These are phyloP conservation scores for Apiospora sp. DNA, from an alignment of 2,329 filamentous ascomycete species.

Conservation along the genomic window DNA sequence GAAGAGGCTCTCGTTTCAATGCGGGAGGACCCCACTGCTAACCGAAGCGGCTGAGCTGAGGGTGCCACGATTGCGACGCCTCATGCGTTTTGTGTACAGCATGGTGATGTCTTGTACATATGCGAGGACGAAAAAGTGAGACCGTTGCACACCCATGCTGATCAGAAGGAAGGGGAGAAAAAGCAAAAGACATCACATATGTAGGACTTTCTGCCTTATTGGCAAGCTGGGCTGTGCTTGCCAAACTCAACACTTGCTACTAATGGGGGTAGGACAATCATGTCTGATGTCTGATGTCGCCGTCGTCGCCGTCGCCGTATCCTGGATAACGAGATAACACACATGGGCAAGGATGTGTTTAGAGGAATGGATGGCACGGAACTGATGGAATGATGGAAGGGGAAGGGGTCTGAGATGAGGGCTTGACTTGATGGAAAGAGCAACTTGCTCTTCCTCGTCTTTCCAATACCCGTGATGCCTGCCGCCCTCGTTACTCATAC, in stretches of 20 bases:
- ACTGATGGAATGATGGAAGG: neutral
- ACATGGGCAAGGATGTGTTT: neutral
- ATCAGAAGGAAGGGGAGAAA: neutral
- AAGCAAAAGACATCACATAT: constrained; percentile 1
- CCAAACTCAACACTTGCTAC: neutral
- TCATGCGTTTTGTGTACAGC: constrained; percentile 3
- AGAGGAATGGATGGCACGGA: neutral
- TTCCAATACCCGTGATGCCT: neutral
- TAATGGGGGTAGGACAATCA: neutral
- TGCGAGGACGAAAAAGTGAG: constrained; percentile 1
- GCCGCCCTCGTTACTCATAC: neutral
- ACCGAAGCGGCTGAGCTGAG: constrained; percentile 23
- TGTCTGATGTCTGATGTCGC: neutral
- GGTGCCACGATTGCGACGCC: constrained; percentile 22
- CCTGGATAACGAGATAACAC: neutral
- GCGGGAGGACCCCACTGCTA: constrained; percentile 22
- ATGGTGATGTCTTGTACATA: neutral
- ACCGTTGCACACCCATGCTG: constrained; percentile 13
- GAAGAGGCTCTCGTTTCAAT: constrained; percentile 21
- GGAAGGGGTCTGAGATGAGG: neutral
- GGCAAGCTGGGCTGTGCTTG: constrained; percentile 3
- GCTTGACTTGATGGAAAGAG: neutral
- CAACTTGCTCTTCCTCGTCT: neutral
- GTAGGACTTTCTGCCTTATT: constrained; percentile 20
- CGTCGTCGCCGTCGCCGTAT: neutral